These are phyloP conservation scores for Pleomassaria siparia DNA, from an alignment of 2,329 filamentous ascomycete species.

Conservation along the genomic window DNA sequence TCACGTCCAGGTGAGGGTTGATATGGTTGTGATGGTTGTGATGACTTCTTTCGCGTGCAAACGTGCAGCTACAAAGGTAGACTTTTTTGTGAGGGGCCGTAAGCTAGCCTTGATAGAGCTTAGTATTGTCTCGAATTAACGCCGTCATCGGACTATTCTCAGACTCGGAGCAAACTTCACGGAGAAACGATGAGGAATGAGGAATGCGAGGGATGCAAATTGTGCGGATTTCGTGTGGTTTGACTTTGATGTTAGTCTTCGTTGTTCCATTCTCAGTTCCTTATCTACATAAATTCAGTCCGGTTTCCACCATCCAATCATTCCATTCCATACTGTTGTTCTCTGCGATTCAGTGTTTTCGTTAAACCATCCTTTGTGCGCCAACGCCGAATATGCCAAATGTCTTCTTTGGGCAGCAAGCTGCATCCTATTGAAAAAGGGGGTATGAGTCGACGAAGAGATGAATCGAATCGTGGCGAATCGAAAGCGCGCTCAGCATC, in stretches of 20 bases:
- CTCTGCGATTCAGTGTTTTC: background rate
- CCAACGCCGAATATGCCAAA: constrained; percentile 37
- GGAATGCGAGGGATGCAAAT: background rate
- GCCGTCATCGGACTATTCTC: constrained; percentile 1
- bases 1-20: background rate
- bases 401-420: constrained; percentile 15
- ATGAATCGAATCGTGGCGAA: constrained; percentile 3
- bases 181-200: background rate
- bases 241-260: constrained; percentile 5
- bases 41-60: background rate
- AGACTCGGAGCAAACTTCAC: background rate
- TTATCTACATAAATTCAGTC: constrained; percentile 18
- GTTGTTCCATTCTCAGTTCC: constrained; percentile 7
- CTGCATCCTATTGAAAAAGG: constrained; percentile 1
- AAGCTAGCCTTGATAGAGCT: constrained; percentile 14
- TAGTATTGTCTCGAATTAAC: background rate
- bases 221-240: background rate
- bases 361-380: constrained; percentile 2
- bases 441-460: constrained; percentile 2
- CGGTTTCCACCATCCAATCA: background rate
- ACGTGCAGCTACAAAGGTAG: constrained; percentile 14
- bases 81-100: constrained; percentile 30
- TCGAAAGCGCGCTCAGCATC: background rate
- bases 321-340: constrained; percentile 1
- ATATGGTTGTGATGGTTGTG: too few relatives aligned